A percentile compares a stretch with the other conserved stretches of the same genome.
Conservation (phyloP, 2,329 filamentous ascomycete species). For the Monosporascus cannonballus region DNA sequence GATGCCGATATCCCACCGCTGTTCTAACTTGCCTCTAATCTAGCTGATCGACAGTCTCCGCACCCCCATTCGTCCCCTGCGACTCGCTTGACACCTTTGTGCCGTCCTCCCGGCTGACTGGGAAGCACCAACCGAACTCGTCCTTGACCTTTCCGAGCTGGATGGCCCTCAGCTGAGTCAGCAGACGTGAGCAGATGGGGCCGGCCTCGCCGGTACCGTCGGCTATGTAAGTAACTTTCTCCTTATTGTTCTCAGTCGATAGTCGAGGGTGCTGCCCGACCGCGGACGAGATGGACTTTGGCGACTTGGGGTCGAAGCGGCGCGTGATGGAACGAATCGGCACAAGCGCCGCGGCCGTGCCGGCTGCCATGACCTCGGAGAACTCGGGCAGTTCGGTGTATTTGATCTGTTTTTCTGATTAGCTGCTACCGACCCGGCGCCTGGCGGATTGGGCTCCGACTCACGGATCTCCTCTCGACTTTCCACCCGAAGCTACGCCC, state of each 20-base stretch:
- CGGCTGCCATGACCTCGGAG: conserved; percentile 80
- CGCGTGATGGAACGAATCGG: conserved; percentile 88
- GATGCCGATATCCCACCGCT: too few species aligned
- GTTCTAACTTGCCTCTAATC: too few species aligned
- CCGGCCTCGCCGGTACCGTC: conserved; percentile 62
- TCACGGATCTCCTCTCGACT: conserved; percentile 67
- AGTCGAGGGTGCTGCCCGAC: conserved; percentile 31
- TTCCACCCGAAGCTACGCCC: conserved; percentile 75
- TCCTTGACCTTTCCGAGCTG: conserved; percentile 78
- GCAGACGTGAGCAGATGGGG: conserved; percentile 63
- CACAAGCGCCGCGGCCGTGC: conserved; percentile 85
- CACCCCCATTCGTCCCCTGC: too few species aligned
- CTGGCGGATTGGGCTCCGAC: conserved; percentile 15
- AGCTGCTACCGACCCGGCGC: too few species aligned
- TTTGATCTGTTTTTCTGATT: conserved; percentile 45
- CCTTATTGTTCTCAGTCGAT: conserved; percentile 30
- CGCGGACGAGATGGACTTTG: conserved; percentile 32
- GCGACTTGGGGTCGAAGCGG: conserved; percentile 33
- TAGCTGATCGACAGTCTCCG: too few species aligned
- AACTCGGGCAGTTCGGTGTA: conserved; percentile 50
- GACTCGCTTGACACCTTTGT: conserved; percentile 25
- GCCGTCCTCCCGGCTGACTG: conserved; percentile 40
- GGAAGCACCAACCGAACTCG: conserved; percentile 63
- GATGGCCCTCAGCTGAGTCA: conserved; percentile 75
- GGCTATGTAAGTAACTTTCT: conserved; percentile 51